Evolutionary conservation across 192 early-diverging fungal genomes (phyloP), one percentile per base, ranked within the genome.

Genomic region (Coemansia sp.): DNA sequence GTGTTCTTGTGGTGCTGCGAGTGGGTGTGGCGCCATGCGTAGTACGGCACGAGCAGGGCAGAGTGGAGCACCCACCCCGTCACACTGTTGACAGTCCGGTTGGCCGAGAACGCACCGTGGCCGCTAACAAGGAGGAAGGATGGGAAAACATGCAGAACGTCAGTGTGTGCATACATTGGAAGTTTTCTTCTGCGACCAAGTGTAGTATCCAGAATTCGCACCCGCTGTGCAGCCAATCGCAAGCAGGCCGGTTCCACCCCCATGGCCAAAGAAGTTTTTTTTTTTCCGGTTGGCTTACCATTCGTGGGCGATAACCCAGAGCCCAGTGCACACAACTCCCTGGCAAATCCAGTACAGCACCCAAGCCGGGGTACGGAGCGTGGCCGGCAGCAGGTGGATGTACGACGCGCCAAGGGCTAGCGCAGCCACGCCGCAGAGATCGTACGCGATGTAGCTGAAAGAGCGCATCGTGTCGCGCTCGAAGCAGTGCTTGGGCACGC

Each of bases 1-100:
- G 87, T 93, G 52, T 80, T 80, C 47, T 95, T 94, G 77, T 98
- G 94, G 78, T 98, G 94, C 62, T 80, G 83, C 27, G 84, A 88
- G 68, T 97, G 94, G 20, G 86, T 81, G 72, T 84, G 83, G 61
- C 85, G 84, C 94, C 94, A 97, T 22, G 94, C 87, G 69, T 86
- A 88, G 75, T 82, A 97, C 13, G 94, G 94, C 23, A 98, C 94
- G 38, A 98, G 76, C 16, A 94, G 76, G 40, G 83, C 75, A 28
- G 88, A 80, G 81, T 98, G 94, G 48, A 98, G 71, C 25, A 98
- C 71, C 72, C 76, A 92, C 0, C 94, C 94, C 36, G 91, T 89
- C 19, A 78, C 60, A 64, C 95, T 85, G 77, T 94, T 92, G 61
- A 95, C 65, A n/a, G 80, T 75, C 42, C 80, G 80, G 75, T 84